Evolutionary conservation across 192 early-diverging fungal species (phyloP), one percentile per base, ranked within the genome.

Genomic region (Funneliformis mosseae): DNA sequence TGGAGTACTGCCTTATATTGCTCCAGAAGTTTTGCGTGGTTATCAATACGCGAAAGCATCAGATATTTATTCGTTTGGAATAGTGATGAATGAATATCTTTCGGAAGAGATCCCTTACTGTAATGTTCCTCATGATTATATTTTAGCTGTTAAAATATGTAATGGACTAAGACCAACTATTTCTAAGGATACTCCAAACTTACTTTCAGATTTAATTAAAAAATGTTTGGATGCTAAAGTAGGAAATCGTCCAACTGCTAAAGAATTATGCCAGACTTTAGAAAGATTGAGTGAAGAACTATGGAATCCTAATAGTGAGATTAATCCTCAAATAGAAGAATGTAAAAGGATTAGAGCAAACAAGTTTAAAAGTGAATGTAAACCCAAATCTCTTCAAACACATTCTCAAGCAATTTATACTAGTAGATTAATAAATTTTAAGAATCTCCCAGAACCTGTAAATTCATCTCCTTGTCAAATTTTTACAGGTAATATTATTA

Each of bases 11-110:
- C 85, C 85, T 33, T 86, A 82, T 55, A 83, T 86, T 60, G 83
- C 85, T 1, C 85, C 85, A 0, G 85, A 86, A 74, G 76, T 83
- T 2, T 78, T 86, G 33, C 72, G 68, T 28, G 81, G 83, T 39
- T 25, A 77, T 3, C 81, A 79, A 8, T 86, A 84, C 66, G 82
- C 82, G 28, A 74, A 75, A n/a, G 83, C 83, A 76, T 82, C 85
- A 8, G 85, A 86, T 38, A 73, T 86, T 5, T 86, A 86, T 80
- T 83, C 81, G 76, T 77, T 86, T 18, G 83, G 80, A 21, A 83
- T 86, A 67, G 81, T 86, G 67, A 86, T 86, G 85, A 84, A 81
- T 81, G 80, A 83, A 23, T 45, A 84, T 18, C 78, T 83, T n/a
- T 80, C 85, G 21, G 83, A 81, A 64, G 42, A 81, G 23, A 83